Base-by-base conservation (phyloP, 305 asterid genomes). In the Withania somnifera region DNA sequence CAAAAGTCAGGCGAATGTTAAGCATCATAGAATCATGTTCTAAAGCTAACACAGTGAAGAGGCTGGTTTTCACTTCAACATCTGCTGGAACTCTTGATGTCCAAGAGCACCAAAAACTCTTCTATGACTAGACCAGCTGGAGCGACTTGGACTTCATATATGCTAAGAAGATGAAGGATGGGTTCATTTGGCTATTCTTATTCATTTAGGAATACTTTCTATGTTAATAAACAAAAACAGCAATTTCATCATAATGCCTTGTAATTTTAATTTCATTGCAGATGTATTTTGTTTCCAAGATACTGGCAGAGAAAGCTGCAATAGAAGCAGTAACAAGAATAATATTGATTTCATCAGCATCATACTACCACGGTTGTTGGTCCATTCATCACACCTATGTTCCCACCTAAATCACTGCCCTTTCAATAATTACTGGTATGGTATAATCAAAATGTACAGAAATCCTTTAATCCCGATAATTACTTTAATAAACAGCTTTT, bases 141-240 rank as follows among this genome's bases (percentile, higher is more conserved):
- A 95, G 99, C 77, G 97, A 95, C 82, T 82, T 91, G 84, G 93
- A 93, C 53, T 95, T 95, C 85, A 93, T 95, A 7, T 30, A 85
- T 86, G 87, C 95, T 91, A 93, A 84, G 83, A 95, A 95, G 85
- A 93, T 94, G 98, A 93, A 1, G 98, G 96, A 89, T 95, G 99
- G 99, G 99, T 94, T 17, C 38, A 90, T 56, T 53, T 10, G 69
- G 14, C 47, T 51, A n/a, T 40, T 19, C 38, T 67, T 34, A n/a
- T 20, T 56, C 67, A 3, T 19, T 78, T 11, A 5, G 14, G 11
- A 78, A 36, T 64, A 36, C 14, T 52, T 61, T 47, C 13, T 26
- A 52, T 19, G 42, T 20, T 15, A 61, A 13, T 13, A 28, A 3
- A 60, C 1, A 2, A 17, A 24, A 19, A 57, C 36, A 13, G 19